A percentile compares a stretch with the other conserved stretches of the same genome.
Evolutionary conservation across 352 stramenopile genomes (phyloP).

Genomic region (Hyaloperonospora brassicae): DNA sequence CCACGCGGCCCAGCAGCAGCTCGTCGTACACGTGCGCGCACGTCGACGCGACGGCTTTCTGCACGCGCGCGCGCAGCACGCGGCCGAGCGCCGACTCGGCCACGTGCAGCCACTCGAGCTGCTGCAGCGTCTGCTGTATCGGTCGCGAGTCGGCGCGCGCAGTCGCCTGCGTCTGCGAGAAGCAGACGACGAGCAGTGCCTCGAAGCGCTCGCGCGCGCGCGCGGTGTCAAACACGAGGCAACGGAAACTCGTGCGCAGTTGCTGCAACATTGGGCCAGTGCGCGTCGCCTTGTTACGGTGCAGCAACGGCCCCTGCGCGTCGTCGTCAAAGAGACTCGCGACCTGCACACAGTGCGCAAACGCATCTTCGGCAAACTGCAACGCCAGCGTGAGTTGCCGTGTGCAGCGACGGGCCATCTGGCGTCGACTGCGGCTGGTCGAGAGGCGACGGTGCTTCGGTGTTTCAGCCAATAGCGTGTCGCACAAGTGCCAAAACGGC

Average conservation of each 20-base stretch:
- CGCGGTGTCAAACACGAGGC: slow-evolving; percentile 47
- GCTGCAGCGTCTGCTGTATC: slow-evolving; percentile 41
- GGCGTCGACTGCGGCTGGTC: slow-evolving; percentile 20
- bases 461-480: slow-evolving; percentile 12
- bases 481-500: slow-evolving; percentile 60
- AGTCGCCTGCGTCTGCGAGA: slow-evolving; percentile 47
- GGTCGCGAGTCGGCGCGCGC: slow-evolving; percentile 39
- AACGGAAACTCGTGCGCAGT: slow-evolving; percentile 39
- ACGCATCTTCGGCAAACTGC: slow-evolving; percentile 64
- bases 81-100: slow-evolving; percentile 39
- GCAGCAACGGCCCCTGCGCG: neutral
- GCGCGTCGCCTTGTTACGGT: slow-evolving; percentile 3
- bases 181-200: slow-evolving; percentile 58
- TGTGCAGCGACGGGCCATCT: slow-evolving; percentile 37
- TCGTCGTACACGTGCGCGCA: slow-evolving; percentile 50
- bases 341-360: slow-evolving; percentile 59
- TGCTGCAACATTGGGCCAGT: slow-evolving; percentile 38
- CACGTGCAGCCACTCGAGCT: slow-evolving; percentile 50
- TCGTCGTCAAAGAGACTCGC: slow-evolving; percentile 46
- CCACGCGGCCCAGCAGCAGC: slow-evolving; percentile 35
- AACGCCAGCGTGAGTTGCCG: slow-evolving; percentile 64
- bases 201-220: slow-evolving; percentile 35
- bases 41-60: slow-evolving; percentile 36
- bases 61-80: slow-evolving; percentile 52
- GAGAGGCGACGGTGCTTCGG: slow-evolving; percentile 9